A percentile compares a stretch with the other conserved stretches of the same genome.
Conservation (phyloP, 306 rosid species). For the Gastrolobium bilobum region DNA sequence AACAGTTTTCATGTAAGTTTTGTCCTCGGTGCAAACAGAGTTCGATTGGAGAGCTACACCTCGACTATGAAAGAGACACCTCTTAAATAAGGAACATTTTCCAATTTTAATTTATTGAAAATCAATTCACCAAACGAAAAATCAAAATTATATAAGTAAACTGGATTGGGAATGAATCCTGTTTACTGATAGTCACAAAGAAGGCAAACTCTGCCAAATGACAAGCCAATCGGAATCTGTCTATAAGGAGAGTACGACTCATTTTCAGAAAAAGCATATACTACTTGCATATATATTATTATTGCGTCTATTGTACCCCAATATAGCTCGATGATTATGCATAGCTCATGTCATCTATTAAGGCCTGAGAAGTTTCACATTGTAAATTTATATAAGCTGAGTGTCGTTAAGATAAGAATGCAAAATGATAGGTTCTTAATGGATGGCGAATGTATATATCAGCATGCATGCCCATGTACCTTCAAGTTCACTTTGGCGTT, state of each 20-base stretch:
- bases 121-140: too few species aligned
- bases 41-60: not conserved
- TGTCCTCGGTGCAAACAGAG: too few species aligned
- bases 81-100: not conserved
- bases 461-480: not conserved
- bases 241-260: not conserved
- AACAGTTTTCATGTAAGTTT: too few species aligned
- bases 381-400: not conserved
- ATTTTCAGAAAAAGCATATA: not conserved
- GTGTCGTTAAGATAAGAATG: conserved; percentile 32
- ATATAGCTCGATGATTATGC: not conserved
- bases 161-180: not conserved
- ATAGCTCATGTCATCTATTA: not conserved
- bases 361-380: not conserved
- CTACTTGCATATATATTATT: not conserved
- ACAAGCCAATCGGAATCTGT: conserved; percentile 9
- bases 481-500: not conserved
- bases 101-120: too few species aligned
- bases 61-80: not conserved
- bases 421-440: conserved; percentile 33
- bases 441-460: conserved; percentile 8
- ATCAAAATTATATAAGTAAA: not conserved
- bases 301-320: not conserved
- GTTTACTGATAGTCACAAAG: not conserved
- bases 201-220: conserved; percentile 9